A percentile compares a stretch with the other conserved stretches of the same genome.
Conservation (phyloP, 1,284 basidiomycete genomes). For the Heterobasidion irregulare region DNA sequence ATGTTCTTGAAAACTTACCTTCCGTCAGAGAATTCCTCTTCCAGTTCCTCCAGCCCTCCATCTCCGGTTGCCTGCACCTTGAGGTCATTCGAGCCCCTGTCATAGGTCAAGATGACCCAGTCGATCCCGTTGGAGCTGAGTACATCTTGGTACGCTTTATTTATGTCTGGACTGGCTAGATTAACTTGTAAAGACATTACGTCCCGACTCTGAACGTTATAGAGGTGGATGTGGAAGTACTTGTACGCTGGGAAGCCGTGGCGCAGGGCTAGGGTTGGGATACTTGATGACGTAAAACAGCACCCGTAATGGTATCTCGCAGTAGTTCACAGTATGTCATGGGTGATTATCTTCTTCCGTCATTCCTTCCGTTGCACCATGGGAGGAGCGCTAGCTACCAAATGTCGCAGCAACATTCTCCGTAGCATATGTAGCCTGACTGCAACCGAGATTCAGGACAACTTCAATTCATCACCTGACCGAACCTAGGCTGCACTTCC, state of each 20-base stretch:
- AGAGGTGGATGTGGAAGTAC: too few species aligned
- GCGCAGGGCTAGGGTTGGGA: not conserved
- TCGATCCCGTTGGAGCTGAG: slow-evolving; percentile 70
- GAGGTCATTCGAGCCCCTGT: slow-evolving; percentile 82
- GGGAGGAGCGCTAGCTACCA: too few species aligned
- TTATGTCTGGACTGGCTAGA: slow-evolving; percentile 63
- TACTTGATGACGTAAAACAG: too few species aligned
- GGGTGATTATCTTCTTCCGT: not conserved
- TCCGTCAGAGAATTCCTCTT: slow-evolving; percentile 93
- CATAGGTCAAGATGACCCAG: slow-evolving; percentile 85
- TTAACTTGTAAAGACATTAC: slow-evolving; percentile 73
- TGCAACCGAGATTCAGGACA: too few species aligned
- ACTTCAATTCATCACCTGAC: too few species aligned
- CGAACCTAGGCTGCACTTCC: too few species aligned
- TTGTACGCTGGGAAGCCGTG: not conserved
- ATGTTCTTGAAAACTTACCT: slow-evolving; percentile 33
- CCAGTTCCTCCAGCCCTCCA: slow-evolving; percentile 83
- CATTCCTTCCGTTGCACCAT: not conserved
- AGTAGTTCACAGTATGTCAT: too few species aligned
- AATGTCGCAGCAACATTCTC: not conserved
- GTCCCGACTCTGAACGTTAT: not conserved
- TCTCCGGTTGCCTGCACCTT: slow-evolving; percentile 83
- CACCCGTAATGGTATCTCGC: too few species aligned
- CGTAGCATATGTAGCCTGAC: not conserved
- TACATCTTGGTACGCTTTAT: slow-evolving; percentile 76